Conservation (phyloP, 148 eudicot species). For the Persicaria maculosa region DNA sequence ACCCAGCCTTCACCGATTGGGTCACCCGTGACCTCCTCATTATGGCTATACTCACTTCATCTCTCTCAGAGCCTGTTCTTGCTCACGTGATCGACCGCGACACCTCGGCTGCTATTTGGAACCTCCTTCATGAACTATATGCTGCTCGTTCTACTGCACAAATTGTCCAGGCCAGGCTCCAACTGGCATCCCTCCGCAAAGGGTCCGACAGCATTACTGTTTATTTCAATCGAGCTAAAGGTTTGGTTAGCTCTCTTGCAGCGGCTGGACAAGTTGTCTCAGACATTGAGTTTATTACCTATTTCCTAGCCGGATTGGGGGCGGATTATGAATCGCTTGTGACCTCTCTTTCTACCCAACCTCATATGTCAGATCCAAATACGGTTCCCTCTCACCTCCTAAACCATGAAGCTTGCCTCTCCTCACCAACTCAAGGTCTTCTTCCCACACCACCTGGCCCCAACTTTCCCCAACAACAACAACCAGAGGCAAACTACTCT, state of each 20-base stretch:
- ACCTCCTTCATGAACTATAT: neutral
- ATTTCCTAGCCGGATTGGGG: neutral
- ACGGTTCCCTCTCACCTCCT: neutral
- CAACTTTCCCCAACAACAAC: no score
- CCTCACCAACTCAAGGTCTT: no score
- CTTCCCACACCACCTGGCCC: no score
- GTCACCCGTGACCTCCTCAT: neutral
- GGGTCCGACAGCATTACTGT: neutral
- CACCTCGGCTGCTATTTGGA: neutral
- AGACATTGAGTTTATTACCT: neutral
- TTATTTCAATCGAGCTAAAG: neutral
- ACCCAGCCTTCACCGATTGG: neutral
- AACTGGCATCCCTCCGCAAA: neutral
- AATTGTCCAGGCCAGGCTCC: neutral
- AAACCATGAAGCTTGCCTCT: no score
- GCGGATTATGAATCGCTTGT: neutral
- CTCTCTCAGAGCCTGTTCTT: neutral
- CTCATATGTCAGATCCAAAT: neutral
- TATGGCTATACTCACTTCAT: neutral
- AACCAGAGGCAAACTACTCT: neutral
- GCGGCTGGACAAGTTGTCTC: neutral
- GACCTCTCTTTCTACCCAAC: neutral
- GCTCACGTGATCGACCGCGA: neutral
- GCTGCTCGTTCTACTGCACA: neutral
- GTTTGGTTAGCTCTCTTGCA: neutral